phyloP scores from a whole-genome alignment of 164 flowering plant genomes.

The Aristolochia fimbriata region DNA sequence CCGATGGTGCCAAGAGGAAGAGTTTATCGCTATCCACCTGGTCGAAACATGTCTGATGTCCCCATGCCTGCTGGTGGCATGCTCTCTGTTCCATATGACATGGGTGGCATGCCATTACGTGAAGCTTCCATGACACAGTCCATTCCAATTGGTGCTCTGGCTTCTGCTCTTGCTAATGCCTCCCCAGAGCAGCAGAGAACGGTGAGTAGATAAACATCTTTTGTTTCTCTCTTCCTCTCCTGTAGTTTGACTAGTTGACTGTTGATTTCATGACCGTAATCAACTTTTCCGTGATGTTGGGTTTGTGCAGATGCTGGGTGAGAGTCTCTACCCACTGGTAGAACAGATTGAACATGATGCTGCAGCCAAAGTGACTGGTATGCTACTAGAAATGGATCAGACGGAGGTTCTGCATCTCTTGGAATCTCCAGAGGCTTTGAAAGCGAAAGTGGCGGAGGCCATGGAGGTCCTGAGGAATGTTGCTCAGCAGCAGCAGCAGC shows the following conservation, averaged over 20 bases:
- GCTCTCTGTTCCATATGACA: slow-evolving; percentile 54
- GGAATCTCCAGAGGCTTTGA: slow-evolving; percentile 76
- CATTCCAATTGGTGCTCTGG: slow-evolving; percentile 47
- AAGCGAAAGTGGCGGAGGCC: slow-evolving; percentile 70
- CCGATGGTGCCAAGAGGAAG: slow-evolving; percentile 88
- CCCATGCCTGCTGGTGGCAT: slow-evolving; percentile 57
- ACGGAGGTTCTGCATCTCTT: slow-evolving; percentile 71
- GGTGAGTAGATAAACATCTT: slow-evolving; percentile 22
- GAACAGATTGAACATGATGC: slow-evolving; percentile 63
- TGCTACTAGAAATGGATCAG: slow-evolving; percentile 91
- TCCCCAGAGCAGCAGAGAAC: slow-evolving; percentile 71
- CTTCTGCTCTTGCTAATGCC: slow-evolving; percentile 76
- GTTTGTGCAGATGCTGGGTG: slow-evolving; percentile 57
- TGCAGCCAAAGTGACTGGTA: slow-evolving; percentile 80
- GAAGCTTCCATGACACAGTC: slow-evolving; percentile 43
- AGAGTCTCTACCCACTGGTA: slow-evolving; percentile 64
- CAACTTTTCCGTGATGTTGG: no score
- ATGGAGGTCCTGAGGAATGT: slow-evolving; percentile 67
- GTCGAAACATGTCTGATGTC: slow-evolving; percentile 62
- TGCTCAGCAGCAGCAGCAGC: slow-evolving; percentile 12
- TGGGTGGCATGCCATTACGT: slow-evolving; percentile 45
- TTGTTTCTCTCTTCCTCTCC: not conserved
- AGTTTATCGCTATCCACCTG: slow-evolving; percentile 60
- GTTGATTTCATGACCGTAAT: no score
- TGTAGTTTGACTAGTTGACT: not conserved